Evolutionary conservation across 1,284 basidiomycete genomes (phyloP).

Genomic region (Austroboletus niveus): DNA sequence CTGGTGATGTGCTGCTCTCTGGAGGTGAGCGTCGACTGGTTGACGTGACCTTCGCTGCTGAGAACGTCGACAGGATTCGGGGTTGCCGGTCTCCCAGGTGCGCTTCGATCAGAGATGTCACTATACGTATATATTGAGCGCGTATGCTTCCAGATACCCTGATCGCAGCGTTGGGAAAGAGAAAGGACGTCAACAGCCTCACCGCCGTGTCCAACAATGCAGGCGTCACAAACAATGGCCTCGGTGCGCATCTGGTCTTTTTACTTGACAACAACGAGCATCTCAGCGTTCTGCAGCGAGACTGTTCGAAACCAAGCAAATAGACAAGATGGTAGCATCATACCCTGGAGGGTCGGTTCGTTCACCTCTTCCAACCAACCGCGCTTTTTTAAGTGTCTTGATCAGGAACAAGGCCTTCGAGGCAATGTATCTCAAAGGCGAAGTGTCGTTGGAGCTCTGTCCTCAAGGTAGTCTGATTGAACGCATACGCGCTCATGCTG

Average conservation of each 20-base stretch:
- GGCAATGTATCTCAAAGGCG: slow-evolving; percentile 74
- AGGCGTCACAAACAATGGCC: slow-evolving; percentile 72
- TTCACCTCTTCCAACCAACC: neutral
- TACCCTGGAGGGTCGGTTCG: slow-evolving; percentile 77
- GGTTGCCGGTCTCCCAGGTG: slow-evolving; percentile 72
- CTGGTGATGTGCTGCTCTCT: slow-evolving; percentile 74
- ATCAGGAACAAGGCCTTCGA: slow-evolving; percentile 77
- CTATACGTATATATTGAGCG: neutral
- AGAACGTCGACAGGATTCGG: slow-evolving; percentile 64
- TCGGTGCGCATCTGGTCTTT: slow-evolving; percentile 53
- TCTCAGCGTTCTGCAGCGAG: slow-evolving; percentile 52
- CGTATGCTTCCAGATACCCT: slow-evolving; percentile 63
- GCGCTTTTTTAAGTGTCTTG: slow-evolving; percentile 1
- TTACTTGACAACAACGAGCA: neutral
- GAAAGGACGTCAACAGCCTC: slow-evolving; percentile 69
- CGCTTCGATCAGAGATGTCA: neutral
- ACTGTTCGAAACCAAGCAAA: slow-evolving; percentile 73
- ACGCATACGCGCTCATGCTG: slow-evolving; percentile 87
- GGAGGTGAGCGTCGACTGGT: slow-evolving; percentile 57
- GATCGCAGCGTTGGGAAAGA: slow-evolving; percentile 74
- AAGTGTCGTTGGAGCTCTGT: slow-evolving; percentile 84
- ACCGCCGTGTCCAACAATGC: slow-evolving; percentile 92
- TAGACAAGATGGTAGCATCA: slow-evolving; percentile 83
- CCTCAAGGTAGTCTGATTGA: slow-evolving; percentile 93
- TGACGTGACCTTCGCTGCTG: slow-evolving; percentile 2